phyloP scores from a whole-genome alignment of 1,139 yeast genomes.

The Debaryomyces fabryi region DNA sequence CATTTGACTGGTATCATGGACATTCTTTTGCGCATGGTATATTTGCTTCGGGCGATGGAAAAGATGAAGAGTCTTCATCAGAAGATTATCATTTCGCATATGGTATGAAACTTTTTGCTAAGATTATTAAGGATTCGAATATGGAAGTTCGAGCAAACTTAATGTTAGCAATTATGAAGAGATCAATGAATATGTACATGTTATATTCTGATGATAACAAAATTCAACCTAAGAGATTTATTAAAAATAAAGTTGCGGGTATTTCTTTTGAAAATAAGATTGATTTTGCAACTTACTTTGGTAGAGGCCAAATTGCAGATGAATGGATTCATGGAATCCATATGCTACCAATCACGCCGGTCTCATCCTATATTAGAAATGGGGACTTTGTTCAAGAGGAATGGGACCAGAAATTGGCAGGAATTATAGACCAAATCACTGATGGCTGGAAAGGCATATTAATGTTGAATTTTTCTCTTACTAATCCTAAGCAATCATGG shows the following conservation, averaged over 20 bases:
- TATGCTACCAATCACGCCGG: constrained; percentile 50
- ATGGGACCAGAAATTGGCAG: constrained; percentile 42
- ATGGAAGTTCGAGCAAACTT: constrained; percentile 45
- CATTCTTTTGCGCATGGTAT: constrained; percentile 53
- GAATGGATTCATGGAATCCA: constrained; percentile 55
- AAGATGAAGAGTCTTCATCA: constrained; percentile 50
- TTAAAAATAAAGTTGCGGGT: constrained; percentile 47
- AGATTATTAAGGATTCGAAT: constrained; percentile 31
- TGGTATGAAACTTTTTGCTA: constrained; percentile 45
- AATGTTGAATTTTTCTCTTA: constrained; percentile 42
- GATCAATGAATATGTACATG: constrained; percentile 50
- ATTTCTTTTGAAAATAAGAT: constrained; percentile 49
- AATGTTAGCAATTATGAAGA: constrained; percentile 45
- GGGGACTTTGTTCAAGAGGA: constrained; percentile 43
- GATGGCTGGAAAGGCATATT: constrained; percentile 52
- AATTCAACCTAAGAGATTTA: constrained; percentile 40
- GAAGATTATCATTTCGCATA: constrained; percentile 51
- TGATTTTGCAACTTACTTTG: constrained; percentile 49
- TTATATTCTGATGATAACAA: constrained; percentile 41
- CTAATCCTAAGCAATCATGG: constrained; percentile 40
- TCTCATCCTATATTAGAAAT: constrained; percentile 41
- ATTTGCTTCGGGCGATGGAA: constrained; percentile 49
- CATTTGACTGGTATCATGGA: constrained; percentile 51
- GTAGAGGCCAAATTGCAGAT: constrained; percentile 44
- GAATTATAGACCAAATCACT: constrained; percentile 38